Conservation (phyloP, 768 basidiomycete genomes). For the Termitomyces sp. region DNA sequence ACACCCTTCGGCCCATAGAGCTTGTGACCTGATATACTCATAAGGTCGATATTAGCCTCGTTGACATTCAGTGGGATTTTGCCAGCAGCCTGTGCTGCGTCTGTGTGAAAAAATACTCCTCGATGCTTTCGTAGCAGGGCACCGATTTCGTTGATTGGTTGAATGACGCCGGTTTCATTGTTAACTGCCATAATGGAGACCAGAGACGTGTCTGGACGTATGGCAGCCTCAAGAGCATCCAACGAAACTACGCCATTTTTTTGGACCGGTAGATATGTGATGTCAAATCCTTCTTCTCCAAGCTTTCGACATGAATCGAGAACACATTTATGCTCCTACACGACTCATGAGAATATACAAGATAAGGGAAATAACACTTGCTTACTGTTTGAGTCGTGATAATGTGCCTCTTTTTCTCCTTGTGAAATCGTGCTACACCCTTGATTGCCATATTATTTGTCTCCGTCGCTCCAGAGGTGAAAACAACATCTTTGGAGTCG, state of each 20-base stretch:
- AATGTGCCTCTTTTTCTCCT: conserved; percentile 87
- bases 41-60: conserved; percentile 89
- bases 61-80: conserved; percentile 93
- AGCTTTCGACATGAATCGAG: conserved; percentile 96
- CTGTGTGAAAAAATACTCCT: conserved; percentile 93
- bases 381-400: conserved; percentile 92
- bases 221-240: conserved; percentile 74
- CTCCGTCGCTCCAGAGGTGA: conserved; percentile 98
- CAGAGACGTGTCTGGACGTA: conserved; percentile 89
- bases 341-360: background rate
- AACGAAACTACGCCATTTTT: conserved; percentile 79
- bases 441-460: conserved; percentile 98
- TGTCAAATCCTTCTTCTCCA: conserved; percentile 93
- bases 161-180: conserved; percentile 98
- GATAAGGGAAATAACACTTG: conserved; percentile 7
- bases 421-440: conserved; percentile 93
- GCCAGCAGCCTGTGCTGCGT: conserved; percentile 92
- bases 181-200: conserved; percentile 99
- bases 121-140: conserved; percentile 79
- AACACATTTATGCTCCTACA: conserved; percentile 97
- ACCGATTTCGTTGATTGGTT: conserved; percentile 94
- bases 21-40: conserved; percentile 98
- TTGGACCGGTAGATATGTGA: conserved; percentile 96
- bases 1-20: conserved; percentile 97
- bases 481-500: conserved; percentile 91